phyloP scores from a whole-genome alignment of 2,329 filamentous ascomycete genomes.

The Xylariomycetidae sp. region DNA sequence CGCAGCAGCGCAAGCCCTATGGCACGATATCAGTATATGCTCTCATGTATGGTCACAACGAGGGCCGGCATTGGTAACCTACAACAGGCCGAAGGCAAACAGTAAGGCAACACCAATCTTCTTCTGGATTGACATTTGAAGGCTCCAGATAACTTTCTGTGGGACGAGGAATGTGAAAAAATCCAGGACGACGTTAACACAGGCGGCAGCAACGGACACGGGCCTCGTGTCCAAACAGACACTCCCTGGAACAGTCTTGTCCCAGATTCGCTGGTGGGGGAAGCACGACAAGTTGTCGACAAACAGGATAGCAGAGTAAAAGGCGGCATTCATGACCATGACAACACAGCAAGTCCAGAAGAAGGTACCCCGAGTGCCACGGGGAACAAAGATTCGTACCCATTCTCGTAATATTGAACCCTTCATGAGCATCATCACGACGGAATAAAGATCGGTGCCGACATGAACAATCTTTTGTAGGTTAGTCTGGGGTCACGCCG shows the following conservation, averaged over 20 bases:
- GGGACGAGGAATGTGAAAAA: constrained; percentile 2
- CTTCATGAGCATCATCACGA: constrained; percentile 7
- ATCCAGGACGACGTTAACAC: constrained; percentile 3
- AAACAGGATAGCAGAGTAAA: constrained; percentile 18
- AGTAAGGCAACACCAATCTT: constrained; percentile 2
- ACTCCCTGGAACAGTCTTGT: constrained; percentile 17
- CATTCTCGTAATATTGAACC: constrained; percentile 10
- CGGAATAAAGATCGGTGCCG: constrained; percentile 5
- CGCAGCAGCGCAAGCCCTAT: too few relatives aligned
- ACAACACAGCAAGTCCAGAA: constrained; percentile 14
- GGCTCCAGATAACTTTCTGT: constrained; percentile 2
- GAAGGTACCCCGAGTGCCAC: constrained; percentile 8
- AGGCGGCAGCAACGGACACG: not conserved
- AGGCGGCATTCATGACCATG: constrained; percentile 16
- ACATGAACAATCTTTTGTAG: constrained; percentile 8
- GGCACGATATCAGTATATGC: too few relatives aligned
- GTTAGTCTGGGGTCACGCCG: not conserved
- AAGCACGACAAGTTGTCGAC: constrained; percentile 21
- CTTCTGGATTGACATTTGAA: constrained; percentile 1
- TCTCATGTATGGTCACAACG: too few relatives aligned
- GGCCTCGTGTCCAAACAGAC: constrained; percentile 1
- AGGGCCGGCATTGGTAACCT: too few relatives aligned
- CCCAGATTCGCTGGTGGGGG: constrained; percentile 22
- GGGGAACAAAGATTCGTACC: constrained; percentile 9
- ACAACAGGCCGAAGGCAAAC: constrained; percentile 1